These are phyloP conservation scores for Schwanniomyces polymorphus DNA, from an alignment of 805 yeast species.

Conservation along the genomic window DNA sequence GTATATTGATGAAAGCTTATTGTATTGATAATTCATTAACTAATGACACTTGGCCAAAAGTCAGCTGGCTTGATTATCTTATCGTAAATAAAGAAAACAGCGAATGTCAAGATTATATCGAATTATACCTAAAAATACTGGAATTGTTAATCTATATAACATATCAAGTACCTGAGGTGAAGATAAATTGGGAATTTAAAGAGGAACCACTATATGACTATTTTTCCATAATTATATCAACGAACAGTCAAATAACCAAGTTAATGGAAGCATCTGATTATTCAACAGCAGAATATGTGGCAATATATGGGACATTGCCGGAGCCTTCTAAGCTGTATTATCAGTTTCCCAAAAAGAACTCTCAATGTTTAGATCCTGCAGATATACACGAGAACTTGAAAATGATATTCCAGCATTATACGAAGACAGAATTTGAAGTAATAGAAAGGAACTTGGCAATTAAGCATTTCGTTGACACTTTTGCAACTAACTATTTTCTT, in stretches of 20 bases:
- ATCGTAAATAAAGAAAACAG: constrained; percentile 21
- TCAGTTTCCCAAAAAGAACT: constrained; percentile 1
- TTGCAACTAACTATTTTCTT: constrained; percentile 18
- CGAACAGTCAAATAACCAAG: not conserved
- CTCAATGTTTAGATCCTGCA: not conserved
- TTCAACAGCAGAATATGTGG: constrained; percentile 33
- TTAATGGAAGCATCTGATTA: constrained; percentile 27
- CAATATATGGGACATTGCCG: constrained; percentile 20
- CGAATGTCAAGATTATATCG: constrained; percentile 27
- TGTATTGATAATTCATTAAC: constrained; percentile 26
- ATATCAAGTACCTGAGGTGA: not conserved
- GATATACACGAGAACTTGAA: constrained; percentile 10
- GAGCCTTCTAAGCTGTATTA: constrained; percentile 17
- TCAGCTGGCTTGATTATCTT: constrained; percentile 38
- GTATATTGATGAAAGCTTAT: constrained; percentile 26
- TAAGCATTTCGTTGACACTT: constrained; percentile 25
- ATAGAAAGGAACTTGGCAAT: constrained; percentile 16
- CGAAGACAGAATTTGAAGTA: constrained; percentile 2
- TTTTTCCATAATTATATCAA: not conserved
- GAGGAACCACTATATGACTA: constrained; percentile 1
- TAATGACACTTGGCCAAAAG: constrained; percentile 35
- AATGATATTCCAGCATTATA: constrained; percentile 18
- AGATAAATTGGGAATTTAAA: not conserved
- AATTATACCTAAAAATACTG: constrained; percentile 30
- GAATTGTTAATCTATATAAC: constrained; percentile 18